Evolutionary conservation across 2,329 filamentous ascomycete species (phyloP).

Genomic region (Colletotrichum kahawae): DNA sequence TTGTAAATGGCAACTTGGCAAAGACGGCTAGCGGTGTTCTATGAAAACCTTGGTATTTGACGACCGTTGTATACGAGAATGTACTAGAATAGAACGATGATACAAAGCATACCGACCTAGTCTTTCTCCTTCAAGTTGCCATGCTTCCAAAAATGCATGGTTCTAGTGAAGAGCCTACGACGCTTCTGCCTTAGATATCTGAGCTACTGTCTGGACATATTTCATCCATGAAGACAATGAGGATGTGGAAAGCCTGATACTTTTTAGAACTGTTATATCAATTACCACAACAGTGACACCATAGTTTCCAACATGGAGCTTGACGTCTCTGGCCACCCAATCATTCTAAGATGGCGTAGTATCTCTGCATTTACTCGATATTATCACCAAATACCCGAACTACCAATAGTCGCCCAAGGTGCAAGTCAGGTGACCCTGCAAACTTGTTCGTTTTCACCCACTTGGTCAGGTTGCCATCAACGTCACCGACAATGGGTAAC

Average conservation of each 20-base stretch:
- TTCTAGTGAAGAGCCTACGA: too few relatives aligned
- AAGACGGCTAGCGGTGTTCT: neutral
- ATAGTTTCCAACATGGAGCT: neutral
- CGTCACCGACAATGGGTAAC: neutral
- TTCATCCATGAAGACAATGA: too few relatives aligned
- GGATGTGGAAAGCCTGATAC: too few relatives aligned
- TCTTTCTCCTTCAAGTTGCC: too few relatives aligned
- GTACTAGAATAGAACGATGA: neutral
- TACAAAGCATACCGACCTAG: neutral
- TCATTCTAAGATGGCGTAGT: neutral
- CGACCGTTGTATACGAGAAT: neutral
- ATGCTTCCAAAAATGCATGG: too few relatives aligned
- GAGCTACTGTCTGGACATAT: too few relatives aligned
- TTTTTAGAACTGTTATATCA: too few relatives aligned
- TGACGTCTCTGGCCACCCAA: too few relatives aligned
- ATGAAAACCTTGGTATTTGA: neutral
- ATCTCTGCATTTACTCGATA: neutral
- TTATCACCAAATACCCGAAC: neutral
- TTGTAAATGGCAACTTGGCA: neutral
- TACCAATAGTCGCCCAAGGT: neutral
- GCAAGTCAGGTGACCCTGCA: neutral
- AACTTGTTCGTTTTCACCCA: neutral
- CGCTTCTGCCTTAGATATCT: too few relatives aligned
- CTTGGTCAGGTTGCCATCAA: neutral
- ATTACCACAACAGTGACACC: neutral